Evolutionary conservation across 495 filamentous ascomycete genomes (phyloP), one percentile per base, ranked within the genome.

Genomic region (Penicillium salamii): DNA sequence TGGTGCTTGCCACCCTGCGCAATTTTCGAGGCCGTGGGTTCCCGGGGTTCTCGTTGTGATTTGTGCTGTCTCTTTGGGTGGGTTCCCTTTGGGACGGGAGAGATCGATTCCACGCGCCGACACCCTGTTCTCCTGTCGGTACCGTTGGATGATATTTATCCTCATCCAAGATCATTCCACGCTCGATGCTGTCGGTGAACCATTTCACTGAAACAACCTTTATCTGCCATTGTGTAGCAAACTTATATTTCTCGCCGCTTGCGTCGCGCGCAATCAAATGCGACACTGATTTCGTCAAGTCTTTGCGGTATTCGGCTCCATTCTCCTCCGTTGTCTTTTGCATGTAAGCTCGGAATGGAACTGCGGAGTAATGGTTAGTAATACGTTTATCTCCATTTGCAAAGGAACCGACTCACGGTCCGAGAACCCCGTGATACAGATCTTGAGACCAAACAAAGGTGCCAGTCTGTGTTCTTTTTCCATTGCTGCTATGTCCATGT

Each of bases 91-190:
- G 67, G 46, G 55, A 71, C 65, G 57, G 68, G 14, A 57, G 13
- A 12, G 62, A 58, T 53, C 80, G 78, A 55, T 81, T 78, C 87
- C 89, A 95, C 42, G 93, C 92, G 5, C 84, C 88, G 7, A 72
- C 71, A 0, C 93, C 93, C 57, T 89, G 83, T 59, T 89, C 72
- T 53, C 86, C 82, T 9, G 53, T 38, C 6, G 89, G 82, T 9
- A 91, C 50, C 26, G 71, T 66, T 2, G 89, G 91, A 62, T 93
- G 83, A 64, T 95, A 98, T 49, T 80, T 79, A 9, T 74, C 74
- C 59, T 96, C 95, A 24, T 96, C 87, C 18, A 98, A 74, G 3
- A 88, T 85, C 90, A 98, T 91, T n/a, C 93, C 95, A 46, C 93
- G 83, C 56, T 89, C 84, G 45, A 93, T 54, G 59, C 91, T 91